phyloP scores from a whole-genome alignment of 345 rosid genomes.

The Acer saccharum region DNA sequence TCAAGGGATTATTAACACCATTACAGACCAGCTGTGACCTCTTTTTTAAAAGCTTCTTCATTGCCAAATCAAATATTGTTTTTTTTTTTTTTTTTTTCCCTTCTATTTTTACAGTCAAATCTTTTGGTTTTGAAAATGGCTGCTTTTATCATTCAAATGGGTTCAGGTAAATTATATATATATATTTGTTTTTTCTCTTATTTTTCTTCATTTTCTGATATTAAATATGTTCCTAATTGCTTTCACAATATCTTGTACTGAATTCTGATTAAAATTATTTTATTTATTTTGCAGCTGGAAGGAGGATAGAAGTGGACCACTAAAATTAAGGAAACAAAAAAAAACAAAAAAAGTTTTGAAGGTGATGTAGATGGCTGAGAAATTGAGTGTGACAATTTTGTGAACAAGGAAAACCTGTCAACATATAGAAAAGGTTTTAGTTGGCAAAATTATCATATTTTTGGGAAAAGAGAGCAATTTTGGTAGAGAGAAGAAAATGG shows the following conservation, averaged over 20 bases:
- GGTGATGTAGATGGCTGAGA: slow-evolving; percentile 24
- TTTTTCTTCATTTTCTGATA: neutral
- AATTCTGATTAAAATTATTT: slow-evolving; percentile 9
- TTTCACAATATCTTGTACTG: neutral
- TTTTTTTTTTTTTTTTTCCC: neutral
- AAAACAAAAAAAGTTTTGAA: neutral
- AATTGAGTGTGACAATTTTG: slow-evolving; percentile 23
- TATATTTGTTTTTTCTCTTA: too few species aligned
- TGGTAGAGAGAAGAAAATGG: slow-evolving; percentile 38
- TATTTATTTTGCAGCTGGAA: slow-evolving; percentile 29
- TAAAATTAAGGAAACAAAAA: neutral
- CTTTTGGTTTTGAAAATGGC: neutral
- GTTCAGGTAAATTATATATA: neutral
- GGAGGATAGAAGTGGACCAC: slow-evolving; percentile 30
- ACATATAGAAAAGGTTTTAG: neutral
- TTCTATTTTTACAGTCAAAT: neutral
- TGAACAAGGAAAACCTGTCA: slow-evolving; percentile 1
- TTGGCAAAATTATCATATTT: slow-evolving; percentile 1
- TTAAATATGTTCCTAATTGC: too few species aligned
- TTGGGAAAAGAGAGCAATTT: neutral
- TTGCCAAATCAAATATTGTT: neutral
- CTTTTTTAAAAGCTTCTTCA: neutral
- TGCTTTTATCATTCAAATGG: neutral
- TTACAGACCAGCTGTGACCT: neutral
- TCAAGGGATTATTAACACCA: neutral